Base-by-base conservation (phyloP, 345 rosid species). In the Syzygium jambos region DNA sequence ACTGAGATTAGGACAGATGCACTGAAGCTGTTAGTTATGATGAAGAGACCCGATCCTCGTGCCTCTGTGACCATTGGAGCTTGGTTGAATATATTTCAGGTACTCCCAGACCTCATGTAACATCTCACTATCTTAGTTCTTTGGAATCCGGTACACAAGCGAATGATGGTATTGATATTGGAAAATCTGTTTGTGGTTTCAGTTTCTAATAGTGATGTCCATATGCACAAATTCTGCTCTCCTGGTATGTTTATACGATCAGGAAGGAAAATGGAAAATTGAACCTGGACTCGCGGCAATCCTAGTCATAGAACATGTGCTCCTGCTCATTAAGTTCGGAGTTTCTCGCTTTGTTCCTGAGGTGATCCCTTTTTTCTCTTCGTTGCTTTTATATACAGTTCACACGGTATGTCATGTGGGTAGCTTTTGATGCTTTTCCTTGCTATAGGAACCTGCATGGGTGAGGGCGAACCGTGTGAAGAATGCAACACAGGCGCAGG, bases 31-130 rank as follows among this genome's bases (percentile, higher is more conserved):
- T 91, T 95, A 14, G 93, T 90, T 10, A 95, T 95, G 91, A 86
- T 95, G 88, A 93, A 92, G 92, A 92, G 98, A 86, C 99, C 98
- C 2, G 95, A 92, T 90, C 98, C 99, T 89, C 97, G 96, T 53
- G 93, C 93, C 80, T 94, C 99, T 77, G 94, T 95, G 53, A 93
- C 98, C 38, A 93, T 96, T 84, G 99, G 98, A 90, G 98, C 99
- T 85, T 97, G 98, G 99, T 87, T 94, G 51, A 96, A 95, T 92
- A 95, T 97, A 90, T 97, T 95, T 94, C 99, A 97, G 99, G 99
- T 96, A 51, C 73, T 21, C 38, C 78, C 15, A 3, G 23, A 15
- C 49, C 78, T 41, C 55, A 49, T 9, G 19, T 30, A n/a, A 49
- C 84, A 85, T 34, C 9, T 19, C 61, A 38, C 22, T 54, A 30